A percentile compares a stretch with the other conserved stretches of the same genome.
Conservation (phyloP, 106 monocot species). For the Phalaenopsis equestris region DNA sequence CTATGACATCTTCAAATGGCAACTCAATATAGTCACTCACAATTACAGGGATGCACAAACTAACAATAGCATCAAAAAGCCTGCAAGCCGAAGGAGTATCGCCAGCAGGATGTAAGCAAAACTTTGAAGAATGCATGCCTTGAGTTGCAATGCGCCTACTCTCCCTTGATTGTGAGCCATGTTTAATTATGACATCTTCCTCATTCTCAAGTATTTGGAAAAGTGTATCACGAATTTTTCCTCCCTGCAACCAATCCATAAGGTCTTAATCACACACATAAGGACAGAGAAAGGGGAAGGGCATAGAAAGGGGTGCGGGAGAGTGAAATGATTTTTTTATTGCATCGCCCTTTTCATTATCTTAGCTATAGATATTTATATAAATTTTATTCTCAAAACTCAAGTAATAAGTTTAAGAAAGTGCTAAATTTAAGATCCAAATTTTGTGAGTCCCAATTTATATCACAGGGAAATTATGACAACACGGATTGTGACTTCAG, state of each 20-base stretch:
- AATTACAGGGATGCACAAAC: constrained; percentile 76
- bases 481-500: too few species aligned
- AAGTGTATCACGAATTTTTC: constrained; percentile 74
- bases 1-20: constrained; percentile 81
- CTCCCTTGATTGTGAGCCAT: constrained; percentile 84
- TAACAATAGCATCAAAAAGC: constrained; percentile 86
- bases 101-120: constrained; percentile 83
- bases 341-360: neutral
- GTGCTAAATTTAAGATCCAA: too few species aligned
- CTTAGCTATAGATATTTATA: neutral
- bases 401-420: neutral
- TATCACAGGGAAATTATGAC: too few species aligned
- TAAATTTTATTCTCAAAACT: neutral
- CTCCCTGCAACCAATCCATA: constrained; percentile 42
- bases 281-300: neutral
- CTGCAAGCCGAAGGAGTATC: constrained; percentile 87
- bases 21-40: constrained; percentile 80
- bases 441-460: too few species aligned
- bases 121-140: constrained; percentile 87
- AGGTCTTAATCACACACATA: neutral
- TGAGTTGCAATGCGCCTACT: constrained; percentile 65
- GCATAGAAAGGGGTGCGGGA: neutral
- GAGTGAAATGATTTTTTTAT: neutral
- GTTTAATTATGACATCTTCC: constrained; percentile 65
- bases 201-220: constrained; percentile 73